These are phyloP conservation scores for Chlamydomonas sphaeroides DNA, from an alignment of 139 green algal genomes.

Conservation along the genomic window DNA sequence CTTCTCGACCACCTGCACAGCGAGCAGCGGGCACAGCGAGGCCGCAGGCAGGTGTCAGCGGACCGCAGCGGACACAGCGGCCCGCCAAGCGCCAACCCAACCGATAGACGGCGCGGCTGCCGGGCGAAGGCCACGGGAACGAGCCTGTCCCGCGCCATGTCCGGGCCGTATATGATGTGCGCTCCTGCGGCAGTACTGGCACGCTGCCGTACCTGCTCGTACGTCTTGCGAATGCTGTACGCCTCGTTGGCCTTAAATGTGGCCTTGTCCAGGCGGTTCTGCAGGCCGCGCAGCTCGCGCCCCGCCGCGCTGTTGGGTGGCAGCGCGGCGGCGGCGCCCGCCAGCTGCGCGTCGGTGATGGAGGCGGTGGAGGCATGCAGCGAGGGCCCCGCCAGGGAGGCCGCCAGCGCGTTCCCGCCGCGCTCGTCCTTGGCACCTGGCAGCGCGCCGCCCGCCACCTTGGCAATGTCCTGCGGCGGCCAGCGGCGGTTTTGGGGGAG, in stretches of 20 bases:
- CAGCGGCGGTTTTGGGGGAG: too few species aligned
- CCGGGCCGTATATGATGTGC: too few species aligned
- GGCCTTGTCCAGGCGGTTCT: slow-evolving; percentile 78
- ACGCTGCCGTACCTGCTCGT: slow-evolving; percentile 62
- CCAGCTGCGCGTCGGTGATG: too few species aligned
- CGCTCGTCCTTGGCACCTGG: neutral
- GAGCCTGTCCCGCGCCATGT: too few species aligned
- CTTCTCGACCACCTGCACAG: slow-evolving; percentile 51
- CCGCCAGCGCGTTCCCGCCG: neutral
- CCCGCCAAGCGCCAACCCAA: too few species aligned
- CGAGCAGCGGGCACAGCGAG: too few species aligned
- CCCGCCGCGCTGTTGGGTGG: slow-evolving; percentile 13
- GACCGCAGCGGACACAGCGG: too few species aligned
- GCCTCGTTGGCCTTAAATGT: slow-evolving; percentile 75
- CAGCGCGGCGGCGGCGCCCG: neutral
- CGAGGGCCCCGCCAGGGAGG: neutral
- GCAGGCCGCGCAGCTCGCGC: slow-evolving; percentile 57
- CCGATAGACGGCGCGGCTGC: too few species aligned
- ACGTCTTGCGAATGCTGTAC: slow-evolving; percentile 66
- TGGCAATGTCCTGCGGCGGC: neutral
- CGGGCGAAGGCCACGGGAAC: too few species aligned
- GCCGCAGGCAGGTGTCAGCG: too few species aligned
- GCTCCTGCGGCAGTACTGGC: too few species aligned
- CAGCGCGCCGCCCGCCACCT: neutral
- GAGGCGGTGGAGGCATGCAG: too few species aligned